phyloP scores from a whole-genome alignment of 169 alveolate genomes.

The Cryptosporidium ryanae region DNA sequence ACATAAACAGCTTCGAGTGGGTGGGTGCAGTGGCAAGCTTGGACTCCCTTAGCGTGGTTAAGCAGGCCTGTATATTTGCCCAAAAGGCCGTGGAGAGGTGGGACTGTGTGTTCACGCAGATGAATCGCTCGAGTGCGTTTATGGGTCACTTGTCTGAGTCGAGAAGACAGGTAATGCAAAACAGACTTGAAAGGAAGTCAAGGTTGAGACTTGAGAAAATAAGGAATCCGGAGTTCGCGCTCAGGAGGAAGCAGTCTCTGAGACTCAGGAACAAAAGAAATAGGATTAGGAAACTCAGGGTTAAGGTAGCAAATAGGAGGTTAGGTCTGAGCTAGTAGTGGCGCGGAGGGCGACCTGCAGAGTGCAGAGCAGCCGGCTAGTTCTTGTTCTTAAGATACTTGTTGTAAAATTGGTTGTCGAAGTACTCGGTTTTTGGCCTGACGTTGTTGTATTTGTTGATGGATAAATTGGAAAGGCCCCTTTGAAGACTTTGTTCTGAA shows the following conservation, averaged over 20 bases:
- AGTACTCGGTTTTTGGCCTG: constrained; percentile 2
- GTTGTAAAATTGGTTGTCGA: constrained; percentile 32
- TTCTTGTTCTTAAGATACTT: constrained; percentile 2
- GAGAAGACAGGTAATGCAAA: constrained; percentile 16
- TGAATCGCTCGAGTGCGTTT: constrained; percentile 4
- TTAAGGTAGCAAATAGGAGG: constrained; percentile 12
- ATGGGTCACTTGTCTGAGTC: constrained; percentile 29
- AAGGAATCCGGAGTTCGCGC: constrained; percentile 42
- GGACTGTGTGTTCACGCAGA: constrained; percentile 33
- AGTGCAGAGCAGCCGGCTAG: too few relatives aligned
- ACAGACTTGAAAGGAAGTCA: constrained; percentile 50
- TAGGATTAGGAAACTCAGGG: constrained; percentile 9
- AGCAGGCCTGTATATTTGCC: constrained; percentile 14
- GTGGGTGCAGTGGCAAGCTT: not conserved
- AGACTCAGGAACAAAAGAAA: constrained; percentile 5
- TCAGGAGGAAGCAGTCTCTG: constrained; percentile 23
- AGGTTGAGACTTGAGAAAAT: constrained; percentile 13
- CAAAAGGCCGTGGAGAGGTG: constrained; percentile 57
- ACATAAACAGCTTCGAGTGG: constrained; percentile 31
- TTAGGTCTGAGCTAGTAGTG: too few relatives aligned
- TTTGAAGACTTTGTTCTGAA: constrained; percentile 29
- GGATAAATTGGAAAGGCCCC: constrained; percentile 12
- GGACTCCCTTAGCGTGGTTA: not conserved
- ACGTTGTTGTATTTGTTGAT: constrained; percentile 2
- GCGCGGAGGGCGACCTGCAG: too few relatives aligned